These are phyloP conservation scores for Xylariaceae sp. DNA, from an alignment of 2,329 filamentous ascomycete genomes.

Conservation along the genomic window DNA sequence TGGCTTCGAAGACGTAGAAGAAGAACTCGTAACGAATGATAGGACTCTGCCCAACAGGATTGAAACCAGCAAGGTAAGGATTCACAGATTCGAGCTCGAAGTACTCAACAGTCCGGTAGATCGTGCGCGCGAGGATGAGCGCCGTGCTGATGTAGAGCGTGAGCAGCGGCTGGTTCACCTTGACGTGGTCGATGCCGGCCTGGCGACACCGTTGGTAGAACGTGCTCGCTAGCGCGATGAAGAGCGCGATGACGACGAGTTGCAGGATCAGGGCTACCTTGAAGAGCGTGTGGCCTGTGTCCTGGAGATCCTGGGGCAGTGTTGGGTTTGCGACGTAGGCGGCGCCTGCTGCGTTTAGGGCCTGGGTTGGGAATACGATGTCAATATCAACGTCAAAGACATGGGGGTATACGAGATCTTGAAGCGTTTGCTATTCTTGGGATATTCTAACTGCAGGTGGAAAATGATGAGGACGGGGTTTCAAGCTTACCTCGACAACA, in stretches of 20 bases:
- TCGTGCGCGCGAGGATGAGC: slow-evolving; percentile 49
- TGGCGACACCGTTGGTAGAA: slow-evolving; percentile 45
- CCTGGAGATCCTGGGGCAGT: slow-evolving; percentile 35
- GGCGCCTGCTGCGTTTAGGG: slow-evolving; percentile 45
- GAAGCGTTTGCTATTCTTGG: background rate
- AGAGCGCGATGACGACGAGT: slow-evolving; percentile 45
- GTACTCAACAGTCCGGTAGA: slow-evolving; percentile 56
- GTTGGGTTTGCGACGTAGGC: slow-evolving; percentile 43
- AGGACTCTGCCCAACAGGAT: slow-evolving; percentile 36
- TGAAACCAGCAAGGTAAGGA: slow-evolving; percentile 36
- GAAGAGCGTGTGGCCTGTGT: slow-evolving; percentile 42
- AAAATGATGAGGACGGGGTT: background rate
- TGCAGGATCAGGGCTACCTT: slow-evolving; percentile 51
- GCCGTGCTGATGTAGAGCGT: slow-evolving; percentile 48
- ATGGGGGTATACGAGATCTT: too few relatives aligned
- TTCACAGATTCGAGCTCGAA: slow-evolving; percentile 44
- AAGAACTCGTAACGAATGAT: slow-evolving; percentile 54
- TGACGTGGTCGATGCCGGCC: slow-evolving; percentile 32
- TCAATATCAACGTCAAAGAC: background rate
- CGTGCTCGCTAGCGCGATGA: slow-evolving; percentile 41
- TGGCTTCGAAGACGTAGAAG: slow-evolving; percentile 54
- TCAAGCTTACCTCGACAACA: slow-evolving; percentile 38
- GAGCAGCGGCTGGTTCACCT: slow-evolving; percentile 36
- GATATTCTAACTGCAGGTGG: background rate
- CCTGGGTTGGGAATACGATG: slow-evolving; percentile 6